Percentiles rank a stretch among this genome's conserved stretches.
phyloP scores from a whole-genome alignment of 2,329 filamentous ascomycete genomes.

The Paraphoma chrysanthemicola region DNA sequence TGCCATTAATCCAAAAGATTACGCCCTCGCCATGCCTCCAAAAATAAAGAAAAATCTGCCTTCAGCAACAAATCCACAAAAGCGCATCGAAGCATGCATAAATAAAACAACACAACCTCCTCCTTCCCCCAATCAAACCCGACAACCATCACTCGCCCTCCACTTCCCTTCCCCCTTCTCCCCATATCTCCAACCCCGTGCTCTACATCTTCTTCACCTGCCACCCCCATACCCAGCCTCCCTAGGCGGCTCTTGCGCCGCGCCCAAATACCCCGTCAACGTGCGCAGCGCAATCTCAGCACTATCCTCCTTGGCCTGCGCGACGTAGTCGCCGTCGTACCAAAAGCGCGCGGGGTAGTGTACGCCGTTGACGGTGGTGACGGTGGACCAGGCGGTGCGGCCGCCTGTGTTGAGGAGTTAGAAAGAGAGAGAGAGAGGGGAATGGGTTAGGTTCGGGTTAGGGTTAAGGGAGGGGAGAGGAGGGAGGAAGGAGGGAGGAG shows the following conservation, averaged over 20 bases:
- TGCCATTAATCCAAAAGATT: background rate
- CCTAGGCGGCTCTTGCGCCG: conserved; percentile 22
- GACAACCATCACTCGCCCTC: no score
- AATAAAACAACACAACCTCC: conserved; percentile 2
- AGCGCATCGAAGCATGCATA: background rate
- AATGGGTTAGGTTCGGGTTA: no score
- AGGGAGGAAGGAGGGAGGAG: no score
- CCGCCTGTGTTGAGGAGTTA: conserved; percentile 29
- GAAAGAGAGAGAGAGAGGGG: no score
- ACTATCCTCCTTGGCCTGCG: conserved; percentile 46
- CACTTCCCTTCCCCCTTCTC: background rate
- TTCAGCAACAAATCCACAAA: background rate
- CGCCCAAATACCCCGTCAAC: background rate
- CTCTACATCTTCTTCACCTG: background rate
- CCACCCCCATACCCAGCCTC: no score
- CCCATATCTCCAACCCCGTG: background rate
- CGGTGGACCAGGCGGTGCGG: conserved; percentile 47
- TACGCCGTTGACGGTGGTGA: conserved; percentile 32
- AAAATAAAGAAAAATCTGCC: background rate
- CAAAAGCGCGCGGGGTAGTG: conserved; percentile 43
- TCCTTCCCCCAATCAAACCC: no score
- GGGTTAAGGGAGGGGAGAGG: no score
- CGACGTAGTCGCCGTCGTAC: conserved; percentile 44
- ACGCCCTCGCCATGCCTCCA: background rate
- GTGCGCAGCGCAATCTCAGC: conserved; percentile 35